phyloP scores from a whole-genome alignment of 495 filamentous ascomycete species.

The Daldinia bambusicola region DNA sequence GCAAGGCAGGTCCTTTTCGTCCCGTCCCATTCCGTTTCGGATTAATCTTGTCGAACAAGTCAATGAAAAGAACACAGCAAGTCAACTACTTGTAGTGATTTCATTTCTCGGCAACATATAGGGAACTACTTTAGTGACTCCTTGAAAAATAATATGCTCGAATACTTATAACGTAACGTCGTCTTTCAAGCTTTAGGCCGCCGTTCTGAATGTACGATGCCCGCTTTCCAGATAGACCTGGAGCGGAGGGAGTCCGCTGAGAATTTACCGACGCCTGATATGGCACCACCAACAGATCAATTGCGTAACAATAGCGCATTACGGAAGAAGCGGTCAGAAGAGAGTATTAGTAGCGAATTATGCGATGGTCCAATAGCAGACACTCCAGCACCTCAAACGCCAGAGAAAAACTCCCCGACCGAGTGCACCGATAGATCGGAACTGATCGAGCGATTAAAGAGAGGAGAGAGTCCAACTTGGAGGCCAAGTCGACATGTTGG shows the following conservation, averaged over 20 bases:
- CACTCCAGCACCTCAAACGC: constrained; percentile 48
- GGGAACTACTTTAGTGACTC: not conserved
- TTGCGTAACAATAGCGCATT: constrained; percentile 22
- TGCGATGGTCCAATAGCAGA: constrained; percentile 66
- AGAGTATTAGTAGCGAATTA: constrained; percentile 66
- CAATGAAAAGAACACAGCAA: constrained; percentile 31
- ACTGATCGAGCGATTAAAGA: constrained; percentile 87
- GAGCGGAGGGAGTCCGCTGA: constrained; percentile 50
- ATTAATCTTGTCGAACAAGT: constrained; percentile 21
- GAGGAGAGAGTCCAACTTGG: constrained; percentile 81
- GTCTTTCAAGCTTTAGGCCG: constrained; percentile 22
- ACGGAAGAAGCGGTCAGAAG: constrained; percentile 55
- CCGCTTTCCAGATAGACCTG: constrained; percentile 65
- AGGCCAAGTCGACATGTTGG: constrained; percentile 69
- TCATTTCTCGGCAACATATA: constrained; percentile 4
- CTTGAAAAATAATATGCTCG: constrained; percentile 23
- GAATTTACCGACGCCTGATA: constrained; percentile 19
- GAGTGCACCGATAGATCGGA: constrained; percentile 71
- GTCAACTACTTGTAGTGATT: constrained; percentile 21
- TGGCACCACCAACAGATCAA: constrained; percentile 34
- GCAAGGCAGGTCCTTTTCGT: not conserved
- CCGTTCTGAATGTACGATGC: constrained; percentile 58
- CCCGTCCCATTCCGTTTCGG: not conserved
- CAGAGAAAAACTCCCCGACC: constrained; percentile 43
- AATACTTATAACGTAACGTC: constrained; percentile 29